Percentiles rank a stretch among this genome's conserved stretches.
Evolutionary conservation across 2,329 filamentous ascomycete species (phyloP).

Genomic region (Arthrobotrys conoides): DNA sequence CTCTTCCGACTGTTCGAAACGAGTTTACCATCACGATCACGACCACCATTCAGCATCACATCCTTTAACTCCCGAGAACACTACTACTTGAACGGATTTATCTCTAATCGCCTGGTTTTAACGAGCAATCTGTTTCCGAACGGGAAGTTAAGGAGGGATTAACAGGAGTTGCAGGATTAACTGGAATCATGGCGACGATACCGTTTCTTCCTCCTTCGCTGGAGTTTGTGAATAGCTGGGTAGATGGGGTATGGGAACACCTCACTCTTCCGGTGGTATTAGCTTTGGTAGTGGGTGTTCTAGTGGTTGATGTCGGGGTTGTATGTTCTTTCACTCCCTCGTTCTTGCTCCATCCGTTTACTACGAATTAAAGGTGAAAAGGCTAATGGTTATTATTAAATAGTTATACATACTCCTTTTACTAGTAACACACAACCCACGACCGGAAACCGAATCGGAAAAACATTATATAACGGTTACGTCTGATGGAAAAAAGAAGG

Average conservation of each 20-base stretch:
- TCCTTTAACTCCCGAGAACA: neutral
- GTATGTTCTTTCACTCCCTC: slow-evolving; percentile 20
- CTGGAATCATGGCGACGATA: slow-evolving; percentile 7
- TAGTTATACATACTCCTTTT: slow-evolving; percentile 70
- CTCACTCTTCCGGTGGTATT: slow-evolving; percentile 28
- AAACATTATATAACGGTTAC: slow-evolving; percentile 86
- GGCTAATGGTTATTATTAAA: neutral
- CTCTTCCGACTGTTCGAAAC: slow-evolving; percentile 1
- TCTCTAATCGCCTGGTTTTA: neutral
- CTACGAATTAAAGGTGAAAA: neutral
- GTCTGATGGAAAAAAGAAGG: slow-evolving; percentile 67
- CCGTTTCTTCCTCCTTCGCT: slow-evolving; percentile 34
- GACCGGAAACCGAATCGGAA: slow-evolving; percentile 80
- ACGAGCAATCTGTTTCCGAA: neutral
- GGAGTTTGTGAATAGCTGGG: slow-evolving; percentile 30
- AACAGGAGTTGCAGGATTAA: neutral
- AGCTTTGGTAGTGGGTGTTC: slow-evolving; percentile 3
- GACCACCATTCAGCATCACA: neutral
- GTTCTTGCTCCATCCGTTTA: neutral
- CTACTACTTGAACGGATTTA: neutral
- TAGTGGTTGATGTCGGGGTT: slow-evolving; percentile 17
- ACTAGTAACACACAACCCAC: slow-evolving; percentile 84
- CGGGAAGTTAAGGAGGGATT: neutral
- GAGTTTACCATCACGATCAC: neutral
- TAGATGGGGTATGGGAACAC: slow-evolving; percentile 13